Percentiles rank a stretch among this genome's conserved stretches.
Evolutionary conservation across 2,329 filamentous ascomycete species (phyloP).

Genomic region (Fusarium zealandicum): DNA sequence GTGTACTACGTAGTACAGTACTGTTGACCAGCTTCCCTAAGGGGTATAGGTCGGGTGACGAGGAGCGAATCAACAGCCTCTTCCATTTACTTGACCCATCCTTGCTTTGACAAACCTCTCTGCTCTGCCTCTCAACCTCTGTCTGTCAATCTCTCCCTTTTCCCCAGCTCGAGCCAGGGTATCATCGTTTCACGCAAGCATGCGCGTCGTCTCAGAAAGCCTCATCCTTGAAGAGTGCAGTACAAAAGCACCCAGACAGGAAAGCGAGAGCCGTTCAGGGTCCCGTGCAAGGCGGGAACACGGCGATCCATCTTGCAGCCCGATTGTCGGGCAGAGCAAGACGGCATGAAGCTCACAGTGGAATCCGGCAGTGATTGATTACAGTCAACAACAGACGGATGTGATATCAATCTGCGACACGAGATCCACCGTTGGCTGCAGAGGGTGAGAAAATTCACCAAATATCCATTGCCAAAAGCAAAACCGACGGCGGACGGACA

Average conservation of each 20-base stretch:
- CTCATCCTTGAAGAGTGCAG: neutral
- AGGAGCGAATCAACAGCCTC: neutral
- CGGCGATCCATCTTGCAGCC: neutral
- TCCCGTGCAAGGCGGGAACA: conserved; percentile 4
- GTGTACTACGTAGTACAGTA: too few relatives aligned
- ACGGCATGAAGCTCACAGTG: too few relatives aligned
- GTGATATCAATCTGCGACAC: conserved; percentile 1
- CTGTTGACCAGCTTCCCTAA: neutral
- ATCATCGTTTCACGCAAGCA: conserved; percentile 9
- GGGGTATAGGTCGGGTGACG: conserved; percentile 3
- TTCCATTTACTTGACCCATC: neutral
- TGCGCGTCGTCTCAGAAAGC: conserved; percentile 4
- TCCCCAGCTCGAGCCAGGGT: neutral
- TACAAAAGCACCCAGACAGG: neutral
- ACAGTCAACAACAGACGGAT: conserved; percentile 3
- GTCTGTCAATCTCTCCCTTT: neutral
- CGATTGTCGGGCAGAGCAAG: neutral
- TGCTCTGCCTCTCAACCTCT: neutral
- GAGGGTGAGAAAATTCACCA: too few relatives aligned
- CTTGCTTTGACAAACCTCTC: neutral
- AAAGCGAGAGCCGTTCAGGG: conserved; percentile 1
- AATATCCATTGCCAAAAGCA: too few relatives aligned
- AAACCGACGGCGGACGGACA: conserved; percentile 24
- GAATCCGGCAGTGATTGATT: too few relatives aligned
- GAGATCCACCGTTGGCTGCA: conserved; percentile 28